Evolutionary conservation across 2,329 filamentous ascomycete species (phyloP), one percentile per base, ranked within the genome.

Genomic region (Lojkania enalia): DNA sequence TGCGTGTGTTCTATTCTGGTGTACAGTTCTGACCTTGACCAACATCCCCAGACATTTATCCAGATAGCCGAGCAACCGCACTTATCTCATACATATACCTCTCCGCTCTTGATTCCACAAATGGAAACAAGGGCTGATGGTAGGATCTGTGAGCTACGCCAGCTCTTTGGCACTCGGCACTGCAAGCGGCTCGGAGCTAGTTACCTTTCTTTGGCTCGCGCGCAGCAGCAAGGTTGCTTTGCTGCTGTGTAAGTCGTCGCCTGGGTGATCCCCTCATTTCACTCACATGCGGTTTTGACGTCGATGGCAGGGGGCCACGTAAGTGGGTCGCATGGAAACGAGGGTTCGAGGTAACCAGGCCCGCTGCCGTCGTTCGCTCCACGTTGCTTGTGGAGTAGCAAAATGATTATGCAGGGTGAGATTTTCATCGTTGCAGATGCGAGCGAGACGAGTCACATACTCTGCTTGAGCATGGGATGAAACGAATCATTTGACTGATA

Each of bases 291-390:
- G 35, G n/a, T 27, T 27, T 21, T 38, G 16, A 44, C n/a, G 23
- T 35, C 27, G 35, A 21, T 16, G 20, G 25, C 31, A 41, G 25
- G 20, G 16, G 30, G 43, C 42, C 46, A 49, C 44, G 51, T 51
- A 49, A 20, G 45, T 39, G 18, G 49, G 42, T 21, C 35, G 44
- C 39, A 43, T 43, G 40, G 39, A 42, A 48, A 44, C 39, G 44
- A 57, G 43, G 32, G 31, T 36, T 46, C 37, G 41, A 54, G 39
- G 49, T 59, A 54, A 61, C 51, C 38, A 43, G 29, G 25, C 37
- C 21, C 39, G 40, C 39, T 33, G 29, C 35, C 40, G 35, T 58
- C 44, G 54, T 61, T 61, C 53, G 61, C 58, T 64, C 52, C 59
- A 64, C 61, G 58, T 63, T 57, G 56, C 51, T 51, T 43, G 51